Evolutionary conservation across 192 early-diverging fungal genomes (phyloP).

Genomic region (Coemansia aciculifera): DNA sequence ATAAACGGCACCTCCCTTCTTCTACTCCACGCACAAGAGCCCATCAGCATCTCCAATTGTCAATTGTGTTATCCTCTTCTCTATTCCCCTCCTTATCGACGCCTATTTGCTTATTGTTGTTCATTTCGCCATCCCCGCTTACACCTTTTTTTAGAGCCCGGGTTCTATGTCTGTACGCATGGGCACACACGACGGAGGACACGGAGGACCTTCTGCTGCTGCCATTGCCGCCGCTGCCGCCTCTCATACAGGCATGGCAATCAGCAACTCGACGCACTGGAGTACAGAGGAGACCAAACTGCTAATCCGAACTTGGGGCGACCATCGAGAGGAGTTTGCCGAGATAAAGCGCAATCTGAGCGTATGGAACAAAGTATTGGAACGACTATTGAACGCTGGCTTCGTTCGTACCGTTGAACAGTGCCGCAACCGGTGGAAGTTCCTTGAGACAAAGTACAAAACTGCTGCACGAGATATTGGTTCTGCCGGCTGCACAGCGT

Average conservation of each 20-base stretch:
- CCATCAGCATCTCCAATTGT: neutral
- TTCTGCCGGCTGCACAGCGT: slow-evolving; percentile 21
- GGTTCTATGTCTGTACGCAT: slow-evolving; percentile 24
- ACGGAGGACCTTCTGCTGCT: slow-evolving; percentile 21
- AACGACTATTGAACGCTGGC: slow-evolving; percentile 42
- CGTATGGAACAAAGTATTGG: slow-evolving; percentile 56
- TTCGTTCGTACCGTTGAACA: slow-evolving; percentile 56
- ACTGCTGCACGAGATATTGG: slow-evolving; percentile 31
- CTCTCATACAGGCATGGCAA: slow-evolving; percentile 15
- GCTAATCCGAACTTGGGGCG: slow-evolving; percentile 54
- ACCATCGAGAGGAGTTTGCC: slow-evolving; percentile 51
- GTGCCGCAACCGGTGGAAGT: slow-evolving; percentile 57
- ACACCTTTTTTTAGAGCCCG: slow-evolving; percentile 8
- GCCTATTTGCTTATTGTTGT: neutral
- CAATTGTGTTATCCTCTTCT: neutral
- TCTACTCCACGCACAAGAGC: neutral
- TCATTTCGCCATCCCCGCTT: neutral
- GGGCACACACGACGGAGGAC: slow-evolving; percentile 17
- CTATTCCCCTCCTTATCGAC: neutral
- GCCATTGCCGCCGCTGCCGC: slow-evolving; percentile 34
- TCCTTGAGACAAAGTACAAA: slow-evolving; percentile 54
- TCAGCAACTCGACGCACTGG: slow-evolving; percentile 56
- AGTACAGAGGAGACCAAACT: slow-evolving; percentile 51
- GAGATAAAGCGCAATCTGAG: slow-evolving; percentile 56
- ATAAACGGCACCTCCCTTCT: neutral